phyloP scores from a whole-genome alignment of 352 stramenopile genomes.

The Pythium plurisporium region DNA sequence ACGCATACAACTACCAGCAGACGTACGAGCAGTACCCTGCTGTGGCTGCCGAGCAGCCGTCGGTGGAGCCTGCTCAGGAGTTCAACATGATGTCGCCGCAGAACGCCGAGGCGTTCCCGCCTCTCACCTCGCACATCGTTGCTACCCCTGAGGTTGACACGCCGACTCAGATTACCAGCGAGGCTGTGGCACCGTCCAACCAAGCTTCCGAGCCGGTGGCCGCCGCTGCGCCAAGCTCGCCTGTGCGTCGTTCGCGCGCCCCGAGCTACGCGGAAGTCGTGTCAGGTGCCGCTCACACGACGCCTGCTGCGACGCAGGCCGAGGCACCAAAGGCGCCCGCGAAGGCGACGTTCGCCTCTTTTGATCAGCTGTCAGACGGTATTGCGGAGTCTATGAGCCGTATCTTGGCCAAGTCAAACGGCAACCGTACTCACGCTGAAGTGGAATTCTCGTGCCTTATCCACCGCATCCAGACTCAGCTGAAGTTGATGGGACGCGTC shows the following conservation, averaged over 20 bases:
- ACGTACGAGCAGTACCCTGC: slow-evolving; percentile 12
- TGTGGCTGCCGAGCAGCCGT: background rate
- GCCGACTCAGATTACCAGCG: background rate
- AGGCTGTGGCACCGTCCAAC: background rate
- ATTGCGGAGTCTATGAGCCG: slow-evolving; percentile 36
- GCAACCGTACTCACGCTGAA: slow-evolving; percentile 24
- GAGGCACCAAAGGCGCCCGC: slow-evolving; percentile 8
- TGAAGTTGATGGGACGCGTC: slow-evolving; percentile 41
- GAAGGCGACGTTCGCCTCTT: slow-evolving; percentile 13
- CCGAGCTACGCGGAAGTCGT: slow-evolving; percentile 30
- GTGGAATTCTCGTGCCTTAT: slow-evolving; percentile 35
- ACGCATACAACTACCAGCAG: slow-evolving; percentile 17
- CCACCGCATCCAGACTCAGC: slow-evolving; percentile 35
- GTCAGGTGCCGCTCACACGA: slow-evolving; percentile 20
- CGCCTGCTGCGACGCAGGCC: slow-evolving; percentile 35
- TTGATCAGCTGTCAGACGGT: slow-evolving; percentile 27
- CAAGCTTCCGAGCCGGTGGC: background rate
- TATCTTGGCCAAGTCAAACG: slow-evolving; percentile 33
- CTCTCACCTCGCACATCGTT: background rate
- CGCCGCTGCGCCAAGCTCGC: background rate
- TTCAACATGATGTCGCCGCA: background rate
- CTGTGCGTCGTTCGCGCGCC: slow-evolving; percentile 7
- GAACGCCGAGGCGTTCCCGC: slow-evolving; percentile 9
- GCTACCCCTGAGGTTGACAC: background rate
- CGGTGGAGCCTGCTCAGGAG: background rate